These are phyloP conservation scores for Cystofilobasidium bisporidii DNA, from an alignment of 768 basidiomycete genomes.

Conservation along the genomic window DNA sequence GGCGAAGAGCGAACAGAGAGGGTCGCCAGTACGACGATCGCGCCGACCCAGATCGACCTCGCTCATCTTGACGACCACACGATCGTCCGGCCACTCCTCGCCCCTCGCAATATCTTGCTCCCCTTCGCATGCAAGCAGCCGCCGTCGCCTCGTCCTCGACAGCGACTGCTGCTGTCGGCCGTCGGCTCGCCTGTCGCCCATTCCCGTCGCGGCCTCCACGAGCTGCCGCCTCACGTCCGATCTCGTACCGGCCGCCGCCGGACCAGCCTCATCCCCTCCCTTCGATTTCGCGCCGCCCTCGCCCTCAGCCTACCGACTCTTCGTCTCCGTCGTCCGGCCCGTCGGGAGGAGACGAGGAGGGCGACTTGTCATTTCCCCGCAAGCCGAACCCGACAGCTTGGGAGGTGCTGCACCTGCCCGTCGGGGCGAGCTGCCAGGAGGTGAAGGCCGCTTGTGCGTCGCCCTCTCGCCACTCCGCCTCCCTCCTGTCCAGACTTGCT, in stretches of 20 bases:
- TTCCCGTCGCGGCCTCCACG: no score
- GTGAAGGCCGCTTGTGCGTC: conserved; percentile 23
- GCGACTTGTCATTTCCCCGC: background rate
- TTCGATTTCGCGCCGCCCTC: background rate
- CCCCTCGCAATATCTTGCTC: no score
- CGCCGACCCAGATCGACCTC: no score
- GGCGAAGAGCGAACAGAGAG: no score
- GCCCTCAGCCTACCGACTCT: background rate
- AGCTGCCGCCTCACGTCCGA: background rate
- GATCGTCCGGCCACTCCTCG: no score
- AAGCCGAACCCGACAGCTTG: conserved; percentile 13
- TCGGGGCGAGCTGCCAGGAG: background rate
- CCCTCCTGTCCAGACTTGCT: background rate
- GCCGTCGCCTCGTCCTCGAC: no score
- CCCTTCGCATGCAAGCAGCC: no score
- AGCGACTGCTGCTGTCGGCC: no score
- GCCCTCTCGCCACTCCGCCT: background rate
- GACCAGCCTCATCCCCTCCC: background rate
- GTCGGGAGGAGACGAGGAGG: background rate
- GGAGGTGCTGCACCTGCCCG: conserved; percentile 22
- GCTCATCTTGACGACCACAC: no score
- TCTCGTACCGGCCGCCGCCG: background rate
- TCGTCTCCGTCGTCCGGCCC: background rate
- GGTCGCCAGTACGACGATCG: no score
- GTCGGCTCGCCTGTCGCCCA: no score